Evolutionary conservation across 2,329 filamentous ascomycete genomes (phyloP).

Genomic region (Colletotrichum sp.): DNA sequence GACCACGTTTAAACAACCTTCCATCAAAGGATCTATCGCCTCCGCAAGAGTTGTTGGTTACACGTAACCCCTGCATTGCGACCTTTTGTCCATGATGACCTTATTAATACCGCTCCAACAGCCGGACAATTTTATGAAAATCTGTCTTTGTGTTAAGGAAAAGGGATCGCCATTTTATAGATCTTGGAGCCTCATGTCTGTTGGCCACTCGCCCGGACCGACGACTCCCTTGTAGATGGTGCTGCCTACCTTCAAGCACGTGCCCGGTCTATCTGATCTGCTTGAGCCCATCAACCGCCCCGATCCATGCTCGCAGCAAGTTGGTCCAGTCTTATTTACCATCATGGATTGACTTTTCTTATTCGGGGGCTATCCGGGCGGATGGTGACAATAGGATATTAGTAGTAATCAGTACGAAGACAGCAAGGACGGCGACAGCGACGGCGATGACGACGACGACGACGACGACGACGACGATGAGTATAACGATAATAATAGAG

Average conservation of each 20-base stretch:
- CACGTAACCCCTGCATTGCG: background rate
- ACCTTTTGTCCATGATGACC: background rate
- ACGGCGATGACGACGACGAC: too few species aligned
- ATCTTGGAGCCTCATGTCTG: background rate
- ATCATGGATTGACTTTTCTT: background rate
- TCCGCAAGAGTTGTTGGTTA: background rate
- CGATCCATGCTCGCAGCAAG: background rate
- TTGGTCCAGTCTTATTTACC: background rate
- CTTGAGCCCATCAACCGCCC: background rate
- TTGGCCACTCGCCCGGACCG: background rate
- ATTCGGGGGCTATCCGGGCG: too few species aligned
- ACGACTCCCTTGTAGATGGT: background rate
- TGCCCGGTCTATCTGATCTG: background rate
- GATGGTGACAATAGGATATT: background rate
- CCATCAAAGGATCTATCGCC: fast-evolving
- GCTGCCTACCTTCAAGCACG: background rate
- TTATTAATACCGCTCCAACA: fast-evolving
- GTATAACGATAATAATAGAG: too few species aligned
- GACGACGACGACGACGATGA: too few species aligned
- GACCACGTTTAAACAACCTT: fast-evolving
- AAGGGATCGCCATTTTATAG: background rate
- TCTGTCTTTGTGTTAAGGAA: too few species aligned
- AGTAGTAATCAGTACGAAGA: background rate
- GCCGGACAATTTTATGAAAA: too few species aligned
- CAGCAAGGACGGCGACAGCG: too few species aligned